Evolutionary conservation across 495 filamentous ascomycete genomes (phyloP), one percentile per base, ranked within the genome.

Genomic region (Pyrenula aspistea): DNA sequence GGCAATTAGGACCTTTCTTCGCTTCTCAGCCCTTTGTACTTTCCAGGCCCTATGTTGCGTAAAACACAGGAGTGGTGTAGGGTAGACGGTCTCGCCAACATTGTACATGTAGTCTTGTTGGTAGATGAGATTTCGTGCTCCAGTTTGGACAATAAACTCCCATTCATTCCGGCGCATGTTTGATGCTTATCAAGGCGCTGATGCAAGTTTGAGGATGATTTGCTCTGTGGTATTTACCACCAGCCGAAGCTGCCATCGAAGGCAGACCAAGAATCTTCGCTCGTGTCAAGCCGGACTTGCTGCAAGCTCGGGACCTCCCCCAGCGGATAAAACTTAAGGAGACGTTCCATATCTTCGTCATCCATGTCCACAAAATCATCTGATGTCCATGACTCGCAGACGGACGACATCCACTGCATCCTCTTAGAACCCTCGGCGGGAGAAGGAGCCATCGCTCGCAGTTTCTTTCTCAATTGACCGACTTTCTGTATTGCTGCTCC

Each of bases 381-480:
- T 62, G 93, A 76, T 52, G 73, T 84, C 78, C 93, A 98, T 25
- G 79, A 75, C 64, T 96, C 90, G 70, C 93, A 96, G 15, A 97
- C 85, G 52, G 77, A 83, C 0, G 86, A 88, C 86, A 97, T 97
- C 89, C 93, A 98, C 61, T 84, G 79, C 93, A 98, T 98, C 57
- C 93, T 74, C 74, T 89, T 92, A 4, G 87, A 83, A 0, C 92
- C 90, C 53, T 96, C 86, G 23, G 86, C 79, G 0, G 69, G 61
- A 2, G 69, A 67, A 0, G 93, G 89, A 2, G 89, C 92, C 36
- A 95, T 67, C 64, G 81, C 80, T 23, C 93, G 73, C 59, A 98
- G 67, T 75, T 86, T 91, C 70, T 78, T 82, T 58, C 93, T 77
- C 63, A 98, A 68, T 62, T 75, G 74, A 0, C 93, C 93, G 22